Conservation (phyloP, 441 rosid species). For the Arabidopsis lyrata region DNA sequence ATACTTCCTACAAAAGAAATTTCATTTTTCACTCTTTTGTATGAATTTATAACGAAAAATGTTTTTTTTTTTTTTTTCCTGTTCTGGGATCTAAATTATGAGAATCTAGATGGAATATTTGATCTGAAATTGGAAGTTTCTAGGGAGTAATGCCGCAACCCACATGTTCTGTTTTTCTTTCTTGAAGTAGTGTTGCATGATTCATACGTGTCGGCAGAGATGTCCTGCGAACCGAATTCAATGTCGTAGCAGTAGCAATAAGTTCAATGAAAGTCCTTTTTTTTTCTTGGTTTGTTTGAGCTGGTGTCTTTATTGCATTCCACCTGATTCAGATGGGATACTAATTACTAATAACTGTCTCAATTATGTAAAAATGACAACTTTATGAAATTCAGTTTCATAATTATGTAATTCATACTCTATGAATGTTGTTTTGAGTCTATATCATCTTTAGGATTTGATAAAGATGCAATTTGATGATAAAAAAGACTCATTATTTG, state of each 20-base stretch:
- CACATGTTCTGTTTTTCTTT: constrained; percentile 20
- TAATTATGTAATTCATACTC: not conserved
- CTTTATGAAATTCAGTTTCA: not conserved
- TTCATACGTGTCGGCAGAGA: constrained; percentile 41
- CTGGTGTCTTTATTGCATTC: not conserved
- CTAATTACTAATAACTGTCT: not conserved
- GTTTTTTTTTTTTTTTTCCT: too few species aligned
- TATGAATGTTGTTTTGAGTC: not conserved
- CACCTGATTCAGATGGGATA: not conserved
- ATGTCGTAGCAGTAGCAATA: constrained; percentile 16
- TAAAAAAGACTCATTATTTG: not conserved
- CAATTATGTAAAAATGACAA: constrained; percentile 2
- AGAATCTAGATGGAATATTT: not conserved
- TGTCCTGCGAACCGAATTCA: constrained; percentile 24
- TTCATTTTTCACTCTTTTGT: constrained; percentile 11
- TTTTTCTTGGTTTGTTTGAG: not conserved
- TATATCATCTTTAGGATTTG: not conserved
- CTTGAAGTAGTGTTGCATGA: constrained; percentile 31
- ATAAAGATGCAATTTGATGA: not conserved
- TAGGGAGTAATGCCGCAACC: constrained; percentile 12
- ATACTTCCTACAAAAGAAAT: not conserved
- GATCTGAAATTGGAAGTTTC: constrained; percentile 19
- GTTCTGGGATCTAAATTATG: constrained; percentile 4
- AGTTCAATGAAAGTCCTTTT: not conserved
- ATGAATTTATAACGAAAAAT: not conserved